A percentile compares a stretch with the other conserved stretches of the same genome.
Conservation (phyloP, 805 yeast species). For the Hemisphaericaspora nanyangensis region DNA sequence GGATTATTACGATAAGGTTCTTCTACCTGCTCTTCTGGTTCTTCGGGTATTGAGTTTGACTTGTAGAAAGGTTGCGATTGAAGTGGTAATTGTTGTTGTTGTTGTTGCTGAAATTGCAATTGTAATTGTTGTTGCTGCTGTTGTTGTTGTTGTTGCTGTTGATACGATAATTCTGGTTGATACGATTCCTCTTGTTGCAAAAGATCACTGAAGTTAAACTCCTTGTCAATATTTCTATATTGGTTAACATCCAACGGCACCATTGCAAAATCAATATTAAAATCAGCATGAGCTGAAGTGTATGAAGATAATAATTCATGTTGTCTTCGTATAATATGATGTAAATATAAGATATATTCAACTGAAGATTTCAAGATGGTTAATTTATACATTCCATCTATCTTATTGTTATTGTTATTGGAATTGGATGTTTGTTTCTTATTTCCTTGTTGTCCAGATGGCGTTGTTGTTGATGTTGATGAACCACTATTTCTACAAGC, state of each 20-base stretch:
- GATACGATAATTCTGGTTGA: not conserved
- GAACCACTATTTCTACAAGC: conserved; percentile 54
- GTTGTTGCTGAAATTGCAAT: not conserved
- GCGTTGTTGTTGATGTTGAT: conserved; percentile 1
- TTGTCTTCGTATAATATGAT: conserved; percentile 52
- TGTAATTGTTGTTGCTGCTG: not conserved
- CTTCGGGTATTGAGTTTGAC: conserved; percentile 5
- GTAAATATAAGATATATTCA: conserved; percentile 70
- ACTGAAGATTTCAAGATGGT: conserved; percentile 81
- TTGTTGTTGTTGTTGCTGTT: not conserved
- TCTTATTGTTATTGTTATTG: conserved; percentile 30
- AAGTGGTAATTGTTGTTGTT: not conserved
- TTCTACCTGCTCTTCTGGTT: conserved; percentile 6
- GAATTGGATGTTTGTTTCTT: conserved; percentile 5
- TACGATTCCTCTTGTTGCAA: not conserved
- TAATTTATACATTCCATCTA: conserved; percentile 73
- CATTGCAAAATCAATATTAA: conserved; percentile 46
- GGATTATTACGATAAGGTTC: not conserved
- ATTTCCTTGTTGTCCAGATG: not conserved
- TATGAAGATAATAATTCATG: conserved; percentile 36
- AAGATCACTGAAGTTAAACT: conserved; percentile 46
- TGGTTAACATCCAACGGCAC: conserved; percentile 56
- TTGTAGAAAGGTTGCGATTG: not conserved
- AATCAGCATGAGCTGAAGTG: conserved; percentile 20
- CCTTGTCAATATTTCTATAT: conserved; percentile 56